A percentile compares a stretch with the other conserved stretches of the same genome.
phyloP scores from a whole-genome alignment of 2,329 filamentous ascomycete genomes.

The Pseudogymnoascus sp. region DNA sequence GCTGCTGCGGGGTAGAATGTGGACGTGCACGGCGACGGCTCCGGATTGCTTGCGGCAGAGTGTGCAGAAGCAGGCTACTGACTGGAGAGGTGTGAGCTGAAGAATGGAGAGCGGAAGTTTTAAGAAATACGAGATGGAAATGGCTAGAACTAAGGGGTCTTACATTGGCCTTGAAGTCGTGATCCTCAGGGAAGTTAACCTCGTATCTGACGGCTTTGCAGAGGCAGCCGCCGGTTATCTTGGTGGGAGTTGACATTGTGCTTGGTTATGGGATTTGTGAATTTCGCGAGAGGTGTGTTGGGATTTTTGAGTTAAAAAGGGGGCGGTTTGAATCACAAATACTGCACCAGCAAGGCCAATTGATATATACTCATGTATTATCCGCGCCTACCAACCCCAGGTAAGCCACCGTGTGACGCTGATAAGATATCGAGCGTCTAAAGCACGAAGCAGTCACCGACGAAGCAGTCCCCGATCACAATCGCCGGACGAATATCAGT shows the following conservation, averaged over 20 bases:
- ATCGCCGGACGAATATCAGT: background rate
- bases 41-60: conserved; percentile 50
- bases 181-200: conserved; percentile 40
- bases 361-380: background rate
- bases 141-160: conserved; percentile 12
- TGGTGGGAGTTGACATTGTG: conserved; percentile 27
- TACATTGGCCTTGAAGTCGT: conserved; percentile 39
- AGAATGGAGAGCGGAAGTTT: no score
- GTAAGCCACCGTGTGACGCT: background rate
- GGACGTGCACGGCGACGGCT: conserved; percentile 39
- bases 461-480: background rate
- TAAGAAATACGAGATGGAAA: conserved; percentile 8
- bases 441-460: background rate
- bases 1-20: conserved; percentile 33
- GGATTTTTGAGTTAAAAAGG: background rate
- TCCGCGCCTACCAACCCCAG: no score
- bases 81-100: conserved; percentile 27
- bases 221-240: conserved; percentile 47
- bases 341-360: background rate
- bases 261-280: background rate
- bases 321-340: background rate
- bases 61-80: conserved; percentile 47
- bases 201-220: conserved; percentile 45
- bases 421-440: background rate
- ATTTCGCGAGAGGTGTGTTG: background rate